phyloP scores from a whole-genome alignment of 768 basidiomycete species.

The Clitopilus hobsonii region DNA sequence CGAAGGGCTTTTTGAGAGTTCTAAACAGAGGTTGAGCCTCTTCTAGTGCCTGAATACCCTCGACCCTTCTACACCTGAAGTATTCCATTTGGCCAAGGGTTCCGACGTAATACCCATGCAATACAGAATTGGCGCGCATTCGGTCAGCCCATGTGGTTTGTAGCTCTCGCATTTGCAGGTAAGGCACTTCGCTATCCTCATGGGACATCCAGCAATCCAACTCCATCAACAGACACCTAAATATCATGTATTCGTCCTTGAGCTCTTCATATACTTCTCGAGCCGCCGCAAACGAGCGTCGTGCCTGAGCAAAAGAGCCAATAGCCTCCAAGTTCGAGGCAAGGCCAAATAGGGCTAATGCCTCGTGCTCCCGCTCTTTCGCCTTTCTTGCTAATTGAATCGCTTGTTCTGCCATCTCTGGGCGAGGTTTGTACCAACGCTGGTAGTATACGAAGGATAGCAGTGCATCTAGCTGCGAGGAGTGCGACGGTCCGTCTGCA shows the following conservation, averaged over 20 bases:
- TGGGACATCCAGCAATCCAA: too few species aligned
- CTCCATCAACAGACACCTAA: too few species aligned
- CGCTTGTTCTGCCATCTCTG: conserved; percentile 2
- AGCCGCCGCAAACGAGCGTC: neutral
- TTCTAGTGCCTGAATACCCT: too few species aligned
- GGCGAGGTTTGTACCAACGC: conserved; percentile 8
- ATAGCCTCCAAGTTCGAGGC: neutral
- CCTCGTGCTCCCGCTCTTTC: neutral
- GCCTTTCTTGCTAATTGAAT: neutral
- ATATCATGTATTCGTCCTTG: neutral
- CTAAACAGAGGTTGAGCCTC: too few species aligned
- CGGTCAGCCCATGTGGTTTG: too few species aligned
- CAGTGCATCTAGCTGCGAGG: conserved; percentile 9
- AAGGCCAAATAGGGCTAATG: neutral
- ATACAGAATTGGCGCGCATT: too few species aligned
- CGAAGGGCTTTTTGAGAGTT: too few species aligned
- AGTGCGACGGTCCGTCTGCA: conserved; percentile 1
- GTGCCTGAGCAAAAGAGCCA: neutral
- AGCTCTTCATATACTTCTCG: neutral
- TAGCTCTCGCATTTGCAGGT: too few species aligned
- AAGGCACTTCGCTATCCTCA: too few species aligned
- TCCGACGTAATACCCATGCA: too few species aligned
- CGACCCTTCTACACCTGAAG: too few species aligned
- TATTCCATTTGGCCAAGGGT: too few species aligned
- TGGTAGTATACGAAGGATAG: conserved; percentile 14